Evolutionary conservation across 177 flowering plant species (phyloP), one percentile per base, ranked within the genome.

Genomic region (Vitis hybrid): DNA sequence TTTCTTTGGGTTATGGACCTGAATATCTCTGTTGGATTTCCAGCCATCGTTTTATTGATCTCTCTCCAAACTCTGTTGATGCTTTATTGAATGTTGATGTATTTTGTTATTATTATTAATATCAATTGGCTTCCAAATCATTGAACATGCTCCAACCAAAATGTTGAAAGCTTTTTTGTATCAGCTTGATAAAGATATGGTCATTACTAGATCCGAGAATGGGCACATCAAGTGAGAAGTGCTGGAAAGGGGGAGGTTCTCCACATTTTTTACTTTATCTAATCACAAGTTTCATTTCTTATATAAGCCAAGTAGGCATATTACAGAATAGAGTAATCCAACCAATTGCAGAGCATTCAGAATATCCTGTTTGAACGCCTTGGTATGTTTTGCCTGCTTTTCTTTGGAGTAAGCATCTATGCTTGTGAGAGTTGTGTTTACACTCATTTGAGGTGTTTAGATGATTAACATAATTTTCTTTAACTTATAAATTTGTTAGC

Each of bases 271-370:
- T 63, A 0, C 17, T 10, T 62, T 56, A 56, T 50, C 60, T 6
- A 10, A 51, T 59, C 57, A 45, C 11, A 2, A 13, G 39, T 32
- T 51, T 62, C 11, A 32, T 70, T 10, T 56, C 72, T 65, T 54
- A 55, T 57, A 2, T 58, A 26, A 96, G 99, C 69, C 68, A 92
- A 84, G 91, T 93, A 34, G 91, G 93, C 70, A 91, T 96, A 77
- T 83, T 93, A 67, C 98, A 98, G 34, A 96, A 93, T 83, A 83
- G 83, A 83, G 80, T 96, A 59, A 88, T 96, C 69, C 98, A 91
- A 77, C 98, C 99, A 49, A 81, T 96, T 67, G 97, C 93, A 3
- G 98, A 89, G 80, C 99, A 96, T 80, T 93, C 99, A 60, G 99
- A 93, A 50, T 87, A 82, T 70, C 94, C 98, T n/a, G 85, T 19